These are phyloP conservation scores for Yamadazyma atlantica DNA, from an alignment of 1,139 yeast species.

Conservation along the genomic window DNA sequence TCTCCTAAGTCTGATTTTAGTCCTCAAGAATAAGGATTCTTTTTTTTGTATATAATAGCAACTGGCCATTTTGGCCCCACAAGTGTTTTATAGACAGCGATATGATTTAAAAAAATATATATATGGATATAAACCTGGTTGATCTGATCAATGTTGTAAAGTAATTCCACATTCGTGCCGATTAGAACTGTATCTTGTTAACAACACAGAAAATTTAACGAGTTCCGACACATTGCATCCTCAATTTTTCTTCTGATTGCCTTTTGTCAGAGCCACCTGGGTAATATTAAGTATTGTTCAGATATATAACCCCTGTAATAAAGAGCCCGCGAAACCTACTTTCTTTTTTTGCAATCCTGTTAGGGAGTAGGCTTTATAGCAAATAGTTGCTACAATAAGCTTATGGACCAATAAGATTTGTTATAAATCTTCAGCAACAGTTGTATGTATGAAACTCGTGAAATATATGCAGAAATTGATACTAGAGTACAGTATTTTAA, in stretches of 20 bases:
- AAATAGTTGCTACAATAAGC: background rate
- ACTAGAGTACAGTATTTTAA: background rate
- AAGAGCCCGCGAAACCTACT: background rate
- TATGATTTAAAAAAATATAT: too few species aligned
- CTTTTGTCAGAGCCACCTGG: too few species aligned
- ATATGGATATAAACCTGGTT: too few species aligned
- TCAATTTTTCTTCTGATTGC: too few species aligned
- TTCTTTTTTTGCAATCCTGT: background rate
- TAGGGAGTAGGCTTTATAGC: background rate
- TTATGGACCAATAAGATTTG: background rate
- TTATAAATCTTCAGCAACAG: background rate
- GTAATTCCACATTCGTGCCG: too few species aligned
- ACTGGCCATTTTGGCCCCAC: too few species aligned
- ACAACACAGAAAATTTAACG: too few species aligned
- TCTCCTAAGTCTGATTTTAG: slow-evolving; percentile 2
- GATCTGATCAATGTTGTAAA: too few species aligned
- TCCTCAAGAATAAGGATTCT: background rate
- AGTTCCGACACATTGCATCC: background rate
- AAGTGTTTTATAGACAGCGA: too few species aligned
- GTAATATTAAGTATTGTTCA: too few species aligned
- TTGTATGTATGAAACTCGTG: background rate
- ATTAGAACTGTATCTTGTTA: too few species aligned
- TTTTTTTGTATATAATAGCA: too few species aligned
- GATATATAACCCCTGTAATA: background rate
- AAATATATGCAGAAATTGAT: background rate